Percentiles rank a stretch among this genome's conserved stretches.
phyloP scores from a whole-genome alignment of 225 moss, liverwort and hornwort species.

The Physcomitrellopsis africana region DNA sequence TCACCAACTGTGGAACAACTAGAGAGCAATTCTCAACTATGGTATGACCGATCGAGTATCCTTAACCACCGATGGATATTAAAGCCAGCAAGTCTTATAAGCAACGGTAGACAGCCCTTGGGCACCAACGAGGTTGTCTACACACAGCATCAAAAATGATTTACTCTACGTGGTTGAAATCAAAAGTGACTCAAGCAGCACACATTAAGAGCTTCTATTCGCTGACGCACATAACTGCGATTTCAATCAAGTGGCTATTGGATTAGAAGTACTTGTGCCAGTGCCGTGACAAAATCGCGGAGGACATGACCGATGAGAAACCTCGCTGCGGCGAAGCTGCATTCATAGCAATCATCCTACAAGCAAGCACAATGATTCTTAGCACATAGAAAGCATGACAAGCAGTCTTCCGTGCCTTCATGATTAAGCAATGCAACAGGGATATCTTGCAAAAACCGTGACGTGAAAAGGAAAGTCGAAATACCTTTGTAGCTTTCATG shows the following conservation, averaged over 20 bases:
- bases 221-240: no score
- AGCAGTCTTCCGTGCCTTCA: background rate
- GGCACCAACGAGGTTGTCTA: background rate
- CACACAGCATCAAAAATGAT: background rate
- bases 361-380: background rate
- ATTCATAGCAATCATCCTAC: no score
- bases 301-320: no score
- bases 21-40: background rate
- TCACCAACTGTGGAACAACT: background rate
- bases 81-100: constrained; percentile 12
- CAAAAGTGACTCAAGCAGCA: background rate
- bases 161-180: background rate
- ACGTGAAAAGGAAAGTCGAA: background rate
- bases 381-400: background rate
- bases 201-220: background rate
- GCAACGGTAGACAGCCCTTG: background rate
- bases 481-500: constrained; percentile 5
- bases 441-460: constrained; percentile 18
- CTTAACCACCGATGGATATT: background rate
- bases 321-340: no score
- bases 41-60: background rate
- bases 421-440: constrained; percentile 1
- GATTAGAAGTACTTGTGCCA: no score
- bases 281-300: no score
- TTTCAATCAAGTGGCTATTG: no score